A percentile compares a stretch with the other conserved stretches of the same genome.
Evolutionary conservation across 192 early-diverging fungal species (phyloP).

Genomic region (Dissophora globulifera): DNA sequence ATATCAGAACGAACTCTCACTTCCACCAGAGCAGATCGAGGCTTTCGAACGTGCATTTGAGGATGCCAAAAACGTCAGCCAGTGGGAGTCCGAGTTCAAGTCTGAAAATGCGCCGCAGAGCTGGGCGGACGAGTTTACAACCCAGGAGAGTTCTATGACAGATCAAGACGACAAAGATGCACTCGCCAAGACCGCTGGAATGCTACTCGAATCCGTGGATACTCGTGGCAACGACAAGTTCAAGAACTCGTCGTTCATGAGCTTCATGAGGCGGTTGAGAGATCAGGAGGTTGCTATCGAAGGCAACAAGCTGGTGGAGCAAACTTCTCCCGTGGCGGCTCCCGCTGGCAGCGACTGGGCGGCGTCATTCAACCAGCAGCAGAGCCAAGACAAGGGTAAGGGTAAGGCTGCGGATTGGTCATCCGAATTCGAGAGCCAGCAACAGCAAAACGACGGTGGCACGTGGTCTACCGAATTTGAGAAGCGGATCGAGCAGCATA

Average conservation of each 20-base stretch:
- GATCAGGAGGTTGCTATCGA: constrained; percentile 90
- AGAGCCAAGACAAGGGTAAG: constrained; percentile 42
- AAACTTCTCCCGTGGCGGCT: constrained; percentile 24
- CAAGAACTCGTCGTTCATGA: constrained; percentile 89
- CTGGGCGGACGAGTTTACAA: constrained; percentile 67
- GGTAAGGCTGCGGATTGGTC: constrained; percentile 41
- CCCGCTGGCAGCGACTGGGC: constrained; percentile 38
- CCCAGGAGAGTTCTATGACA: constrained; percentile 53
- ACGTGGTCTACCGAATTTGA: constrained; percentile 82
- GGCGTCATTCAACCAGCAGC: constrained; percentile 41
- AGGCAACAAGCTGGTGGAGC: constrained; percentile 87
- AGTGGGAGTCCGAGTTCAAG: constrained; percentile 75
- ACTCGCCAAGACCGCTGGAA: constrained; percentile 82
- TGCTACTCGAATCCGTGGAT: constrained; percentile 81
- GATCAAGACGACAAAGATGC: constrained; percentile 67
- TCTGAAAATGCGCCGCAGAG: constrained; percentile 50
- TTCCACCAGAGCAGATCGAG: constrained; percentile 60
- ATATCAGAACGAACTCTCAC: constrained; percentile 38
- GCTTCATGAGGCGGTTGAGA: constrained; percentile 91
- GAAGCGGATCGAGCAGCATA: constrained; percentile 62
- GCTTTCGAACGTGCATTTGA: constrained; percentile 82
- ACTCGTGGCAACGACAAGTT: constrained; percentile 92
- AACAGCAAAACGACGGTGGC: constrained; percentile 52
- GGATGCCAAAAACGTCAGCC: constrained; percentile 61
- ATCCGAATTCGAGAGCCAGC: constrained; percentile 32